phyloP scores from a whole-genome alignment of 2,329 filamentous ascomycete species.

The Apiospora arundinis region DNA sequence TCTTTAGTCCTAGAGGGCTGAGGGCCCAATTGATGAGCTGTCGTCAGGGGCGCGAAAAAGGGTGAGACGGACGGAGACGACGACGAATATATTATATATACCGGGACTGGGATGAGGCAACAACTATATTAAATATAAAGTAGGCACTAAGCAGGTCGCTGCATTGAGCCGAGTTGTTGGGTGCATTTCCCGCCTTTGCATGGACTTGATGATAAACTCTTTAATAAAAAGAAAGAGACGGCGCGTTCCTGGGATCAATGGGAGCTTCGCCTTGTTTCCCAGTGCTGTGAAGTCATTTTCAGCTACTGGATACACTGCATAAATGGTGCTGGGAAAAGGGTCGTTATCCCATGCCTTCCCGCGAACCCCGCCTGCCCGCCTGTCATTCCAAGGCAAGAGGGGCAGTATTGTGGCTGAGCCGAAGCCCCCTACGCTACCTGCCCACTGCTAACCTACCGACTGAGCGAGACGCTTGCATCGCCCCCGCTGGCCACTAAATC shows the following conservation, averaged over 20 bases:
- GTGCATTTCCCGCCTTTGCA: not conserved
- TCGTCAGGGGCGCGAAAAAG: not conserved
- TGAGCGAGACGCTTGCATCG: constrained; percentile 11
- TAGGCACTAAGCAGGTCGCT: not conserved
- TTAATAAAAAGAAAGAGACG: not conserved
- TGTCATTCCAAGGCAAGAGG: not conserved
- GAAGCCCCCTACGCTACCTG: not conserved
- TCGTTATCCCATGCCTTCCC: not conserved
- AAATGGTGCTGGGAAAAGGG: not conserved
- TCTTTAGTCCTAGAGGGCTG: not conserved
- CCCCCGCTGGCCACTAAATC: not conserved
- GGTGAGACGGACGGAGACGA: not conserved
- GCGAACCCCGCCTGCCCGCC: constrained; percentile 3
- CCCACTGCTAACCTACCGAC: no score
- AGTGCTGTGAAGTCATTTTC: constrained; percentile 1
- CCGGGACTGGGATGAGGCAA: constrained; percentile 5
- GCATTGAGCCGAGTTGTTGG: constrained; percentile 1
- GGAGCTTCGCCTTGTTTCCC: not conserved
- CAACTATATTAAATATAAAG: not conserved
- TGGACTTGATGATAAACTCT: not conserved
- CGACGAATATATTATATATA: not conserved
- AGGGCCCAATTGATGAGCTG: not conserved
- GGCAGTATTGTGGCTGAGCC: constrained; percentile 14
- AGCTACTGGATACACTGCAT: not conserved
- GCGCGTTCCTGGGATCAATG: not conserved